Evolutionary conservation across 805 yeast species (phyloP).

Genomic region (Cyberlindnera galapagoensis): DNA sequence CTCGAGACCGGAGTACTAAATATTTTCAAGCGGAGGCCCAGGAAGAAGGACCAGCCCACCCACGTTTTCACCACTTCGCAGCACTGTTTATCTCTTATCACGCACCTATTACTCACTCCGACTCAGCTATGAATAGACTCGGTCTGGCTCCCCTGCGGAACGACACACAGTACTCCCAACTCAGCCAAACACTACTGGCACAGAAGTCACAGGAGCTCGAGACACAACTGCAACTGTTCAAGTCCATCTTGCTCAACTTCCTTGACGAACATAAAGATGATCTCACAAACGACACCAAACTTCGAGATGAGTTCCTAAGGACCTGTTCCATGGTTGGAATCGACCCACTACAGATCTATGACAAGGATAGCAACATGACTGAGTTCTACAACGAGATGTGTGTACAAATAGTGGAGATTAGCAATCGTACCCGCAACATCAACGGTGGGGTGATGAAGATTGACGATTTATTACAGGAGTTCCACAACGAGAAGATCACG

Average conservation of each 20-base stretch:
- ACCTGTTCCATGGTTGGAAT: slow-evolving; percentile 79
- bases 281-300: slow-evolving; percentile 54
- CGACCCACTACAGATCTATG: slow-evolving; percentile 55
- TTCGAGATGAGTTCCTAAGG: slow-evolving; percentile 64
- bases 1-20: too few relatives aligned
- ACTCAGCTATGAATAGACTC: slow-evolving; percentile 39
- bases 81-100: too few relatives aligned
- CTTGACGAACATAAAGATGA: slow-evolving; percentile 67
- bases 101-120: too few relatives aligned
- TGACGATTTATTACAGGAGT: slow-evolving; percentile 38
- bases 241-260: slow-evolving; percentile 67
- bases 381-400: slow-evolving; percentile 65
- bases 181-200: slow-evolving; percentile 27
- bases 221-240: slow-evolving; percentile 72
- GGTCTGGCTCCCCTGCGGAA: too few relatives aligned
- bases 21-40: too few relatives aligned
- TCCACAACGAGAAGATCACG: slow-evolving; percentile 26
- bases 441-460: slow-evolving; percentile 81
- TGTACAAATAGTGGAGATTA: slow-evolving; percentile 68
- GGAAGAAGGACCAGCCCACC: too few relatives aligned
- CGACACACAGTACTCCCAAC: slow-evolving; percentile 13
- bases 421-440: slow-evolving; percentile 58
- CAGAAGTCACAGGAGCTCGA: slow-evolving; percentile 54
- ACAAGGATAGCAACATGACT: slow-evolving; percentile 24
- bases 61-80: too few relatives aligned